phyloP scores from a whole-genome alignment of 2,329 filamentous ascomycete species.

The Tricladium varicosporioides region DNA sequence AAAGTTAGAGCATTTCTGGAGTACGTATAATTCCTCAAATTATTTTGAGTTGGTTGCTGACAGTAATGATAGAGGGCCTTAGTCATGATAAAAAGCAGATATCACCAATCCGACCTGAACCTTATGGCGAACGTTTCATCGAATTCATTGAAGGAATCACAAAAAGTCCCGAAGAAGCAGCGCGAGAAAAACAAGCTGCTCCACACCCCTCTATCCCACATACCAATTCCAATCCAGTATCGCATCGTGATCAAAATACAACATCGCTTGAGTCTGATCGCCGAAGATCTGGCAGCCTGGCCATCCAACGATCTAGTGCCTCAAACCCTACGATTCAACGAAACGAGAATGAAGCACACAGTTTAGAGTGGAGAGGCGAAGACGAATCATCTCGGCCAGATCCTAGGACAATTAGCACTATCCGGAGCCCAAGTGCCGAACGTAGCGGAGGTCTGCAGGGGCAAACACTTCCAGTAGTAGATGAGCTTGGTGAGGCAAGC shows the following conservation, averaged over 20 bases:
- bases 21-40: slow-evolving; percentile 20
- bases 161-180: slow-evolving; percentile 82
- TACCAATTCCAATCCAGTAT: slow-evolving; percentile 24
- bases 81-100: slow-evolving; percentile 82
- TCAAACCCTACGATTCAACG: slow-evolving; percentile 26
- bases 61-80: slow-evolving; percentile 60
- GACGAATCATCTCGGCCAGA: slow-evolving; percentile 29
- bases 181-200: slow-evolving; percentile 50
- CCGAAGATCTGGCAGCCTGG: slow-evolving; percentile 24
- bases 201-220: slow-evolving; percentile 21
- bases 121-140: slow-evolving; percentile 92
- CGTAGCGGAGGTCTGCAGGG: slow-evolving; percentile 51
- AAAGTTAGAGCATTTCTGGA: slow-evolving; percentile 95
- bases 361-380: slow-evolving; percentile 36
- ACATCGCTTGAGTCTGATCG: slow-evolving; percentile 21
- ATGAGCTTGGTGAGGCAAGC: slow-evolving; percentile 79
- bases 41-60: slow-evolving; percentile 18
- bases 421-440: slow-evolving; percentile 55
- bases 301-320: slow-evolving; percentile 21
- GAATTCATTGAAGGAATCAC: slow-evolving; percentile 90
- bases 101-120: slow-evolving; percentile 83
- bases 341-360: slow-evolving; percentile 30
- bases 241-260: slow-evolving; percentile 24
- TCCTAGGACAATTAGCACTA: slow-evolving; percentile 49
- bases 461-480: slow-evolving; percentile 76